Evolutionary conservation across 23 red algal genomes (phyloP).

Genomic region (Gracilaria gracilis): DNA sequence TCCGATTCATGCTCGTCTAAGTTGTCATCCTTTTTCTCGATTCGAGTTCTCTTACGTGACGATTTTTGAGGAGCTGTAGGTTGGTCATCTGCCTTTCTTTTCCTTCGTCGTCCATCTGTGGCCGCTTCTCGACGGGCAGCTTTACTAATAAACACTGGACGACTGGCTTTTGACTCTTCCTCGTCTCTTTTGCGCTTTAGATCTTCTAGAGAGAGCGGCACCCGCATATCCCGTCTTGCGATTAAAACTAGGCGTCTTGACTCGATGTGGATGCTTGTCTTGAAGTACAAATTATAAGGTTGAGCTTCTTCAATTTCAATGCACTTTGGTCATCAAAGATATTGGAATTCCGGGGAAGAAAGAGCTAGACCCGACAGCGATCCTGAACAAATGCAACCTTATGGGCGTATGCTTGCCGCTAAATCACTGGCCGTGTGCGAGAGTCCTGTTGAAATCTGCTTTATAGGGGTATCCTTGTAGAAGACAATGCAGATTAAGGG

Average conservation of each 20-base stretch:
- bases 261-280: neutral
- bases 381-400: too few species aligned
- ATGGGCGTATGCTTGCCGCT: too few species aligned
- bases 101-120: slow-evolving; percentile 11
- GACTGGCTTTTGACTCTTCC: slow-evolving; percentile 45
- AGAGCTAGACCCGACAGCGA: too few species aligned
- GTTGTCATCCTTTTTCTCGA: neutral
- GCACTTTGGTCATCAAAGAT: too few species aligned
- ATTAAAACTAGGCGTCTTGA: too few species aligned
- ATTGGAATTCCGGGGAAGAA: neutral
- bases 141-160: slow-evolving; percentile 80
- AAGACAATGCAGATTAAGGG: too few species aligned
- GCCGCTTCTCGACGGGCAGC: slow-evolving; percentile 55
- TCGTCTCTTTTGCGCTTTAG: slow-evolving; percentile 56
- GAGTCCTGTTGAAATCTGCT: too few species aligned
- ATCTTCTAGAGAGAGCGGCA: slow-evolving; percentile 55
- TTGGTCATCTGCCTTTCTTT: neutral
- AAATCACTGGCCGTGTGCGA: too few species aligned
- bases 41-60: neutral
- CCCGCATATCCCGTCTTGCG: slow-evolving; percentile 9
- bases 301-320: too few species aligned
- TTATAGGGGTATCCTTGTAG: too few species aligned
- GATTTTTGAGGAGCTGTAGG: neutral
- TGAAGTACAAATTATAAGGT: neutral
- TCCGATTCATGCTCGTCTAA: neutral